Conservation (phyloP, 176 grass and related monocot species). For the Miscanthus lutarioriparius region DNA sequence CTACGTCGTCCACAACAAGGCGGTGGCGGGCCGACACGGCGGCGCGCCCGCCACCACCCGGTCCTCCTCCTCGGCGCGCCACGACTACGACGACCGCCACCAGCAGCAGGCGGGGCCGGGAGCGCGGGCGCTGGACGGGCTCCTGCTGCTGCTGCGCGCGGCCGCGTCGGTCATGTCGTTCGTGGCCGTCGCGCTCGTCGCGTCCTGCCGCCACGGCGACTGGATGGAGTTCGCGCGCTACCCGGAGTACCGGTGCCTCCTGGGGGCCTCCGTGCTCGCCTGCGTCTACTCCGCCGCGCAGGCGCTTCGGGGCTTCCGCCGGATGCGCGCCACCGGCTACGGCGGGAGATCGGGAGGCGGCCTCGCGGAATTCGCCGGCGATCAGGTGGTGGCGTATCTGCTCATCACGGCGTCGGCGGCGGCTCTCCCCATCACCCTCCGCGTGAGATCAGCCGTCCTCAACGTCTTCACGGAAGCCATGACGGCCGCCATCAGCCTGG, state of each 20-base stretch:
- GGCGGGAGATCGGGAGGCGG: neutral
- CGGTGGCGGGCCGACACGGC: neutral
- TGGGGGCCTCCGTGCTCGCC: constrained; percentile 40
- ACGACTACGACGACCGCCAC: neutral
- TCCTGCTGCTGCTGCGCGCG: constrained; percentile 45
- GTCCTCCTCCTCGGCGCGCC: too few species aligned
- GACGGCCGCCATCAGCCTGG: constrained; percentile 57
- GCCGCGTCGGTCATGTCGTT: constrained; percentile 46
- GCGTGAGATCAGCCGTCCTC: constrained; percentile 64
- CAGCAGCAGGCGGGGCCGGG: neutral
- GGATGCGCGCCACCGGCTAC: neutral
- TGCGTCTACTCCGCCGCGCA: constrained; percentile 60
- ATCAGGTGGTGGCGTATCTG: constrained; percentile 69
- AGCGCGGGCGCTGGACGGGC: constrained; percentile 36
- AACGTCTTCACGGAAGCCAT: constrained; percentile 79
- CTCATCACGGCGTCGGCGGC: constrained; percentile 73
- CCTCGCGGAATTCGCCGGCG: constrained; percentile 56
- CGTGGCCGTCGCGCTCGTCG: constrained; percentile 52
- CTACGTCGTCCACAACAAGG: neutral
- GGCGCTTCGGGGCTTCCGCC: constrained; percentile 14
- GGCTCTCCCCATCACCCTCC: constrained; percentile 81
- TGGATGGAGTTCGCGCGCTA: constrained; percentile 77
- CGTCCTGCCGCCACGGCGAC: constrained; percentile 70
- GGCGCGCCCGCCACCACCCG: too few species aligned
- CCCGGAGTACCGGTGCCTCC: constrained; percentile 68